These are phyloP conservation scores for Microsporum ferrugineum DNA, from an alignment of 2,329 filamentous ascomycete species.

Conservation along the genomic window DNA sequence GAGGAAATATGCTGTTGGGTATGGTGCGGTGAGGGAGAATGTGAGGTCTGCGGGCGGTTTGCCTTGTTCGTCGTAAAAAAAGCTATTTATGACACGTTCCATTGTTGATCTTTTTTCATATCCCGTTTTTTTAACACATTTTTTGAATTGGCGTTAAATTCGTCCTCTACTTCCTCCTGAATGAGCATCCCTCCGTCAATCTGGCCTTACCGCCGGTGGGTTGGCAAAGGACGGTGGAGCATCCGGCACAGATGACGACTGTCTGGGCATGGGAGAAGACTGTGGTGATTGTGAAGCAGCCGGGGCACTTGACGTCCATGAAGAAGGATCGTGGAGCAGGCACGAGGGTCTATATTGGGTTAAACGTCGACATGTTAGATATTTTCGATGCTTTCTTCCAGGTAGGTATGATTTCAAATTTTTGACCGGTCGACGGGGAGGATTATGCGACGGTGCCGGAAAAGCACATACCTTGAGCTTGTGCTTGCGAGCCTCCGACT, in stretches of 20 bases:
- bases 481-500: slow-evolving; percentile 98
- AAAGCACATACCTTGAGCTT: slow-evolving; percentile 84
- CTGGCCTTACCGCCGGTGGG: slow-evolving; percentile 98
- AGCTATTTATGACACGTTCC: slow-evolving; percentile 7
- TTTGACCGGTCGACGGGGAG: background rate
- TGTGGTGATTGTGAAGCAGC: slow-evolving; percentile 99
- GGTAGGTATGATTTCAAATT: background rate
- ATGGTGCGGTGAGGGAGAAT: background rate
- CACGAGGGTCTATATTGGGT: slow-evolving; percentile 61
- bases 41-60: background rate
- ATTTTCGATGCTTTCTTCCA: background rate
- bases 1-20: background rate
- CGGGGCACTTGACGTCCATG: slow-evolving; percentile 99
- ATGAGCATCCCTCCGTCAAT: slow-evolving; percentile 99
- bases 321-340: slow-evolving; percentile 97
- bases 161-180: slow-evolving; percentile 86
- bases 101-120: slow-evolving; percentile 5
- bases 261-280: slow-evolving; percentile 99
- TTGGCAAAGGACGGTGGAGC: slow-evolving; percentile 99
- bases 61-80: slow-evolving; percentile 1
- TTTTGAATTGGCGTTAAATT: slow-evolving; percentile 4
- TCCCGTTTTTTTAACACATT: slow-evolving; percentile 4
- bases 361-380: background rate
- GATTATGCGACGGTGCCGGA: background rate
- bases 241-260: slow-evolving; percentile 99